phyloP scores from a whole-genome alignment of 768 basidiomycete species.

The Russula compacta region DNA sequence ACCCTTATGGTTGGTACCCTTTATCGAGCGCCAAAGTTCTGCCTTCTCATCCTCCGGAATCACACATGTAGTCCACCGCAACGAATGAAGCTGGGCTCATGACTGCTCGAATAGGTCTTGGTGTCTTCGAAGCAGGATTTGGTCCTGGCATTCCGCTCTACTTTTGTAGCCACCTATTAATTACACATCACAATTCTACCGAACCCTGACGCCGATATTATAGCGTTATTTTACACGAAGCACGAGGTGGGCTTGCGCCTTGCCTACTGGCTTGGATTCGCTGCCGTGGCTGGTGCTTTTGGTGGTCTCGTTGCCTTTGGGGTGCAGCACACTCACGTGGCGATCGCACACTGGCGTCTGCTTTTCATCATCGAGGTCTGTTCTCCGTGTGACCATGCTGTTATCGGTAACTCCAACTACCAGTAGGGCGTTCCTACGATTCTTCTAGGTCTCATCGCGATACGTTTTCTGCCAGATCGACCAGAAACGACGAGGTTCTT shows the following conservation, averaged over 20 bases:
- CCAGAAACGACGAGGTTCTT: constrained; percentile 63
- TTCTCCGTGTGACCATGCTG: background rate
- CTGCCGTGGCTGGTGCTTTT: constrained; percentile 77
- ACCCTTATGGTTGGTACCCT: constrained; percentile 49
- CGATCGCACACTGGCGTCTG: constrained; percentile 48
- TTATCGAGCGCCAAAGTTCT: background rate
- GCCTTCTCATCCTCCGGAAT: background rate
- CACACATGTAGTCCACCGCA: constrained; percentile 40
- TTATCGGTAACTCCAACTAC: background rate
- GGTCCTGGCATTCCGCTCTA: constrained; percentile 72
- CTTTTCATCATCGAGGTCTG: constrained; percentile 67
- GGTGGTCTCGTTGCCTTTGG: constrained; percentile 81
- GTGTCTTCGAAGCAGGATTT: constrained; percentile 71
- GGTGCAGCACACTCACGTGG: constrained; percentile 48
- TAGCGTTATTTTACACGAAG: constrained; percentile 74
- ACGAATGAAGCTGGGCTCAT: constrained; percentile 55
- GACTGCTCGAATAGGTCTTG: constrained; percentile 51
- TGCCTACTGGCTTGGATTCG: constrained; percentile 80
- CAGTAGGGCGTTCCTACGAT: constrained; percentile 58
- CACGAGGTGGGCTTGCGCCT: constrained; percentile 63
- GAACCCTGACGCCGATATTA: background rate
- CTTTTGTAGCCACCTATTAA: constrained; percentile 45
- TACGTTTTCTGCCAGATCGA: constrained; percentile 54
- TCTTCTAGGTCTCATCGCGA: constrained; percentile 47
- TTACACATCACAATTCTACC: background rate